A percentile compares a stretch with the other conserved stretches of the same genome.
Conservation (phyloP, 2,329 filamentous ascomycete species). For the Penicillium psychrosexuale region DNA sequence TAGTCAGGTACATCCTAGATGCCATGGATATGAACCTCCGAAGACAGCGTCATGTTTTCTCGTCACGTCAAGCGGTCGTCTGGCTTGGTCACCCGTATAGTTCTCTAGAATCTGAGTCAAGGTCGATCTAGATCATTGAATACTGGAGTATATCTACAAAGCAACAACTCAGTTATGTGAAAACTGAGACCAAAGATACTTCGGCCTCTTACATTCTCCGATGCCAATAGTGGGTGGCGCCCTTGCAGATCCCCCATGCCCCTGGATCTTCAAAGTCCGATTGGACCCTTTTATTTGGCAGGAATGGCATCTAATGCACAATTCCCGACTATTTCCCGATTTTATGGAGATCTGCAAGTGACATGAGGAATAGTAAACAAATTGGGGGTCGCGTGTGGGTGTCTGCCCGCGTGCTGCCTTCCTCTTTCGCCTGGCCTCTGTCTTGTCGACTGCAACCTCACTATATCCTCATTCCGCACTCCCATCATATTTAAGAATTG, state of each 20-base stretch:
- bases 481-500: constrained; percentile 18
- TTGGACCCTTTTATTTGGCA: neutral
- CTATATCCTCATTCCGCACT: constrained; percentile 8
- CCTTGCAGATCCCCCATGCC: constrained; percentile 13
- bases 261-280: constrained; percentile 1
- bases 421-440: neutral
- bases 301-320: neutral
- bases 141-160: neutral
- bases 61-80: constrained; percentile 4
- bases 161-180: neutral
- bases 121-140: neutral
- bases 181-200: neutral
- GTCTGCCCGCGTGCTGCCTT: constrained; percentile 4
- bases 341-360: neutral
- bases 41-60: neutral
- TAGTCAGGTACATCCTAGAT: neutral
- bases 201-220: constrained; percentile 8
- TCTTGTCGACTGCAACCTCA: constrained; percentile 8
- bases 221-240: constrained; percentile 5
- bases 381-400: constrained; percentile 1
- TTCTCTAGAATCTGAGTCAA: neutral
- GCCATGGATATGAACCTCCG: neutral
- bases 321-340: neutral
- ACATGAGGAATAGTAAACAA: neutral
- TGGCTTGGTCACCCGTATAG: neutral